Conservation (phyloP, 192 early-diverging fungal species). For the Gigaspora rosea region DNA sequence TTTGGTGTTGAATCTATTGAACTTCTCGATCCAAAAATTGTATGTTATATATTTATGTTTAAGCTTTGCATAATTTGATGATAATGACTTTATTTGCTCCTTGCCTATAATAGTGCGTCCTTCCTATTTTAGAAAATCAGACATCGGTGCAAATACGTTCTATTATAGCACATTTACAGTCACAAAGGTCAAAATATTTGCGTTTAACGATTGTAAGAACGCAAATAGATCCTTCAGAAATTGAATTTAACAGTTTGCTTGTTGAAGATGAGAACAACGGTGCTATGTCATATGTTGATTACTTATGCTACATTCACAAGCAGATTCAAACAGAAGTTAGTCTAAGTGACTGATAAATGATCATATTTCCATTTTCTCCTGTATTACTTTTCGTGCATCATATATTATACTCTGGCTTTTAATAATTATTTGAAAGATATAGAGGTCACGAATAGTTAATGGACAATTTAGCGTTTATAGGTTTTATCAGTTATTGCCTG, state of each 20-base stretch:
- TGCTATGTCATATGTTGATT: slow-evolving; percentile 92
- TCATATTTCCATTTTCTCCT: too few species aligned
- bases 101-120: slow-evolving; percentile 41
- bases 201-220: slow-evolving; percentile 80
- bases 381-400: too few species aligned
- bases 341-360: slow-evolving; percentile 5
- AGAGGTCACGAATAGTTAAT: too few species aligned
- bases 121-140: slow-evolving; percentile 72
- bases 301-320: slow-evolving; percentile 83
- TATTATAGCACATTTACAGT: slow-evolving; percentile 66
- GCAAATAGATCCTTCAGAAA: slow-evolving; percentile 78
- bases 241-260: slow-evolving; percentile 75
- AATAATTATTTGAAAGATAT: too few species aligned
- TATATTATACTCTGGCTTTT: too few species aligned
- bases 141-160: slow-evolving; percentile 64
- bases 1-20: slow-evolving; percentile 81
- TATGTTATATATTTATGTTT: slow-evolving; percentile 37
- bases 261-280: slow-evolving; percentile 90
- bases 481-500: too few species aligned
- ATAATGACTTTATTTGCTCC: background rate
- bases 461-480: too few species aligned
- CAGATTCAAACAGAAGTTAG: slow-evolving; percentile 79
- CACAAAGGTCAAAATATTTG: slow-evolving; percentile 65
- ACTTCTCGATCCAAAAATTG: slow-evolving; percentile 67
- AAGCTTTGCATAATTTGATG: background rate